Evolutionary conservation across 805 yeast genomes (phyloP).

Genomic region (Pichia gijzeniarum): DNA sequence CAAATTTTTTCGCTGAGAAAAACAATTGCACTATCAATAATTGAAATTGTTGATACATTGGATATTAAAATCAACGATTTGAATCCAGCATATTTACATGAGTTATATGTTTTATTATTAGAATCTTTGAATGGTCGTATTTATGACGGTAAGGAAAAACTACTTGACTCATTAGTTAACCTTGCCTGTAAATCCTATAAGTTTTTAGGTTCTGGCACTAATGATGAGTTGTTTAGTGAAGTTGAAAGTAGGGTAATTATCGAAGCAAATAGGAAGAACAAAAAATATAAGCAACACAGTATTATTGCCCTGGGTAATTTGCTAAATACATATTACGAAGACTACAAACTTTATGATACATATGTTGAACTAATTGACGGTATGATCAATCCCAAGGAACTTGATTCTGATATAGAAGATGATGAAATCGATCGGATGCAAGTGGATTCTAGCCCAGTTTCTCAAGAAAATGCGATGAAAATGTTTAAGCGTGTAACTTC

Average conservation of each 20-base stretch:
- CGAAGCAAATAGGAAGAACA: slow-evolving; percentile 65
- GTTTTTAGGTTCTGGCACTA: slow-evolving; percentile 21
- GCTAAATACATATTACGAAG: slow-evolving; percentile 24
- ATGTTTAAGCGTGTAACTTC: not conserved
- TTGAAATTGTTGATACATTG: slow-evolving; percentile 46
- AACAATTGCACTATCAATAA: too few relatives aligned
- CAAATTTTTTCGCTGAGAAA: too few relatives aligned
- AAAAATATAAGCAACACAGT: slow-evolving; percentile 52
- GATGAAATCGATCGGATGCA: slow-evolving; percentile 31
- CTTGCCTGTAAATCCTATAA: slow-evolving; percentile 42
- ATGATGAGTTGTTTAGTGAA: slow-evolving; percentile 29
- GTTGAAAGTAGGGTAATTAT: slow-evolving; percentile 41
- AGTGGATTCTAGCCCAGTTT: slow-evolving; percentile 11
- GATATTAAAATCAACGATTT: slow-evolving; percentile 22
- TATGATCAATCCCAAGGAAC: slow-evolving; percentile 18
- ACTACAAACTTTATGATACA: slow-evolving; percentile 28
- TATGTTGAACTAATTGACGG: slow-evolving; percentile 32
- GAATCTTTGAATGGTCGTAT: slow-evolving; percentile 68
- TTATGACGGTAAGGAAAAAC: slow-evolving; percentile 81
- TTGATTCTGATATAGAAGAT: slow-evolving; percentile 32
- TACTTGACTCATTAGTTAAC: slow-evolving; percentile 63
- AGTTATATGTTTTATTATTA: slow-evolving; percentile 48
- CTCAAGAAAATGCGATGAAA: not conserved
- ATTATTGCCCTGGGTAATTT: slow-evolving; percentile 49
- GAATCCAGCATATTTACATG: slow-evolving; percentile 17